phyloP scores from a whole-genome alignment of 495 filamentous ascomycete species.

The Xylaria telfairii region DNA sequence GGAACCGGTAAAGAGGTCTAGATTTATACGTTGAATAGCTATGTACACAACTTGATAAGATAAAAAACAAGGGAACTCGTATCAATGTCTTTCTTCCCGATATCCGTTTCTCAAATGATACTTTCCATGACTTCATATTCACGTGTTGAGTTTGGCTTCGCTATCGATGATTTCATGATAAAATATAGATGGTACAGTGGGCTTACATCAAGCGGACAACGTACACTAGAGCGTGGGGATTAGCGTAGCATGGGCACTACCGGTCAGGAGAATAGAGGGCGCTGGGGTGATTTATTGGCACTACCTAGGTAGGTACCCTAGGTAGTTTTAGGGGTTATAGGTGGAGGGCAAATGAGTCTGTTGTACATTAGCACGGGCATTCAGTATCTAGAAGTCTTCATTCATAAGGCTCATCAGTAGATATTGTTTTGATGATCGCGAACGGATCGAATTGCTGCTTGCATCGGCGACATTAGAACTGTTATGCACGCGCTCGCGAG shows the following conservation, averaged over 20 bases:
- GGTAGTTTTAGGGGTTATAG: no score
- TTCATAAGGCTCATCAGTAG: neutral
- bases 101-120: neutral
- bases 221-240: slow-evolving; percentile 5
- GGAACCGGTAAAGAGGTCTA: neutral
- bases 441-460: neutral
- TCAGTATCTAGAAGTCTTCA: neutral
- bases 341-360: neutral
- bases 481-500: neutral
- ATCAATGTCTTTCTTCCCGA: neutral
- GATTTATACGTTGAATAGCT: neutral
- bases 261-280: neutral
- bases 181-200: neutral
- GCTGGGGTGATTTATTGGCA: neutral
- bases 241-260: neutral
- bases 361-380: neutral
- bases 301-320: neutral
- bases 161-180: slow-evolving; percentile 38
- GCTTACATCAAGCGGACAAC: neutral
- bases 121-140: slow-evolving; percentile 34
- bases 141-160: neutral
- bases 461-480: neutral
- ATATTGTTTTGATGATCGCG: neutral
- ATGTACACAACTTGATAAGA: neutral
- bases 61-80: neutral